Evolutionary conservation across 345 rosid species (phyloP).

Genomic region (Syzygium aqueum): DNA sequence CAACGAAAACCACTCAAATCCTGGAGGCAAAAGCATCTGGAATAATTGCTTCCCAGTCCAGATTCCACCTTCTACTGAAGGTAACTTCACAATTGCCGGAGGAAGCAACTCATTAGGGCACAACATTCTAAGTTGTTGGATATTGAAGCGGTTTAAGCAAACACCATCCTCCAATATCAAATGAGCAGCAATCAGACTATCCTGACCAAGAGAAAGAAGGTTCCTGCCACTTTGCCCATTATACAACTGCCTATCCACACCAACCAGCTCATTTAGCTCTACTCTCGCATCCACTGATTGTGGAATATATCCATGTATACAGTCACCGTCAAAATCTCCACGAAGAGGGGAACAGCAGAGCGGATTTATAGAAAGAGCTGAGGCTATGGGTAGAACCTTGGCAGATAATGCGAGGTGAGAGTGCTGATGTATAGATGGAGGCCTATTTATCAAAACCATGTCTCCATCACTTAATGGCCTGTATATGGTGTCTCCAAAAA

Average conservation of each 20-base stretch:
- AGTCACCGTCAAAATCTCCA: slow-evolving; percentile 97
- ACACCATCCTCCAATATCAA: slow-evolving; percentile 50
- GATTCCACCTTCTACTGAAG: slow-evolving; percentile 19
- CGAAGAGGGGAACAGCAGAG: slow-evolving; percentile 81
- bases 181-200: slow-evolving; percentile 71
- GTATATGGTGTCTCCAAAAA: slow-evolving; percentile 47
- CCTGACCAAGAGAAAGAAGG: slow-evolving; percentile 70
- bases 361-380: slow-evolving; percentile 80
- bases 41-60: slow-evolving; percentile 92
- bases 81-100: slow-evolving; percentile 41
- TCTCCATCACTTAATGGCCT: slow-evolving; percentile 76
- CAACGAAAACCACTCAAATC: slow-evolving; percentile 43
- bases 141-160: slow-evolving; percentile 31
- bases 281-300: slow-evolving; percentile 64
- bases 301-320: slow-evolving; percentile 92
- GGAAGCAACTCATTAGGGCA: slow-evolving; percentile 28
- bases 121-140: slow-evolving; percentile 86
- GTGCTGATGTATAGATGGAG: slow-evolving; percentile 93
- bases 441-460: slow-evolving; percentile 68
- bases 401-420: slow-evolving; percentile 77
- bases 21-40: slow-evolving; percentile 68
- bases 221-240: slow-evolving; percentile 76
- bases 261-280: slow-evolving; percentile 80
- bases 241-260: slow-evolving; percentile 63
- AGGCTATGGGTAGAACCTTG: slow-evolving; percentile 52